A percentile compares a stretch with the other conserved stretches of the same genome.
These are phyloP conservation scores for Aspergillus quadrilineatus DNA, from an alignment of 2,329 filamentous ascomycete genomes.

Conservation along the genomic window DNA sequence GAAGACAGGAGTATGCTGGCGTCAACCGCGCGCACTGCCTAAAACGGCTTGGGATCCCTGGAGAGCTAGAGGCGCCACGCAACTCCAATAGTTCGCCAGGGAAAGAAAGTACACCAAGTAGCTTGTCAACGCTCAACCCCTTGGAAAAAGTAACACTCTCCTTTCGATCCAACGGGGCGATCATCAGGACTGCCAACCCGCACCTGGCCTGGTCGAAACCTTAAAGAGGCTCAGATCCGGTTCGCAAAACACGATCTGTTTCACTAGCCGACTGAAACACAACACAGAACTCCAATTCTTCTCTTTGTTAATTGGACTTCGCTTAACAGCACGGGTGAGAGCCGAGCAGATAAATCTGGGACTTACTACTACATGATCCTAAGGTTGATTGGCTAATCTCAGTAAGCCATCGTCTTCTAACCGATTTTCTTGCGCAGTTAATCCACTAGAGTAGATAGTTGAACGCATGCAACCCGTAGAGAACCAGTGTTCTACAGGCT, in stretches of 20 bases:
- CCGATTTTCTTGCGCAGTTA: too few relatives aligned
- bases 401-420: too few relatives aligned
- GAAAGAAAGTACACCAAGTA: not conserved
- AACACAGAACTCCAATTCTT: not conserved
- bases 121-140: not conserved
- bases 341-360: not conserved
- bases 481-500: too few relatives aligned
- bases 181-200: not conserved
- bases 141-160: not conserved
- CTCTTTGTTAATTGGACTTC: not conserved
- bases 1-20: not conserved
- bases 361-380: too few relatives aligned
- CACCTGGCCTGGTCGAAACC: not conserved
- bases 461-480: too few relatives aligned
- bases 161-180: not conserved
- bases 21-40: not conserved
- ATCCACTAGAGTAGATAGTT: too few relatives aligned
- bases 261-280: conserved; percentile 5
- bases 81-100: not conserved
- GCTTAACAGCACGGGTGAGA: not conserved
- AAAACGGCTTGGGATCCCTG: not conserved
- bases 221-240: not conserved
- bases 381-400: too few relatives aligned
- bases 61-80: not conserved
- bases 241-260: not conserved